Evolutionary conservation across 2,329 filamentous ascomycete genomes (phyloP).

Genomic region (Pyricularia sp.): DNA sequence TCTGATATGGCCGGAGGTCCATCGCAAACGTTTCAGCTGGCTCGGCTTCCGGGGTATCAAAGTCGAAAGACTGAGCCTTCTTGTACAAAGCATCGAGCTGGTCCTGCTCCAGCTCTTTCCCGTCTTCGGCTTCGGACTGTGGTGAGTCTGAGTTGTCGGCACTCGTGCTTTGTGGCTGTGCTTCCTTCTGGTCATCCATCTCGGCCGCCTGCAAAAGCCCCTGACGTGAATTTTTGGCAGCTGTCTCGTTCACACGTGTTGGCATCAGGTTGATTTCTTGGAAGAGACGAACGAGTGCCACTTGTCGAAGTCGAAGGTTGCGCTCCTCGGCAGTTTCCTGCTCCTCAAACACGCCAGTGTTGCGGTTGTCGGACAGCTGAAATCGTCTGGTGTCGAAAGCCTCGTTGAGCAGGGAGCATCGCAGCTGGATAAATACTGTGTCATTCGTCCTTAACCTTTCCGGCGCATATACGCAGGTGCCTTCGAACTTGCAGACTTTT

Average conservation of each 20-base stretch:
- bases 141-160: conserved; percentile 37
- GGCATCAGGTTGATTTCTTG: conserved; percentile 81
- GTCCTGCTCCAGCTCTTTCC: conserved; percentile 86
- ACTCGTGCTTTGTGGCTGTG: conserved; percentile 24
- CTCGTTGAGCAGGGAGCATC: conserved; percentile 63
- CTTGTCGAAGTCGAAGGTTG: conserved; percentile 71
- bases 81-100: conserved; percentile 90
- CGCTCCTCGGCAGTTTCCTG: conserved; percentile 82
- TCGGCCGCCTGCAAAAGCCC: conserved; percentile 82
- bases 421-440: conserved; percentile 83
- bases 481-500: conserved; percentile 78
- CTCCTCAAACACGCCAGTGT: conserved; percentile 68
- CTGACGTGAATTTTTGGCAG: conserved; percentile 72
- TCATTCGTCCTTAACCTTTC: conserved; percentile 83
- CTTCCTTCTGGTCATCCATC: conserved; percentile 67
- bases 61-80: conserved; percentile 96
- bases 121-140: conserved; percentile 67
- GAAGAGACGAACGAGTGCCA: conserved; percentile 80
- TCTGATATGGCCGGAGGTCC: conserved; percentile 84
- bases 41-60: conserved; percentile 78
- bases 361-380: conserved; percentile 57
- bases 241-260: conserved; percentile 61
- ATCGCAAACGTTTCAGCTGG: conserved; percentile 75
- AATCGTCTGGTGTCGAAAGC: conserved; percentile 63
- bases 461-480: conserved; percentile 79